phyloP scores from a whole-genome alignment of 2,329 filamentous ascomycete genomes.

The Diatrype stigma region DNA sequence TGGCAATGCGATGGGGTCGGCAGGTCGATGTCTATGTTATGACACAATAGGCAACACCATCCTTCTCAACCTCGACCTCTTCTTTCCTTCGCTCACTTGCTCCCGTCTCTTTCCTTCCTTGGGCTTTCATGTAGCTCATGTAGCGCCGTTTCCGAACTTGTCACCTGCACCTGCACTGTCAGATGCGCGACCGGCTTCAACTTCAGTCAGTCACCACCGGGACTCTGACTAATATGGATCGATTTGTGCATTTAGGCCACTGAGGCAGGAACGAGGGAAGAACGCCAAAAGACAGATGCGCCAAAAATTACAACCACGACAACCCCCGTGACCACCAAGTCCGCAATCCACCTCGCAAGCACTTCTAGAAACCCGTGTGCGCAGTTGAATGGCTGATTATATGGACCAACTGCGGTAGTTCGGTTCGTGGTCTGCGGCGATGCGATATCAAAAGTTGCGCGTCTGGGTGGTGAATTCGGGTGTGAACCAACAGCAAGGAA shows the following conservation, averaged over 20 bases:
- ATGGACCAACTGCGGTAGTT: slow-evolving; percentile 14
- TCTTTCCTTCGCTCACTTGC: background rate
- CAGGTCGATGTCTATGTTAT: background rate
- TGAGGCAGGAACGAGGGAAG: background rate
- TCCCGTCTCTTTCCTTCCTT: background rate
- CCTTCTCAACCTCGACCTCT: background rate
- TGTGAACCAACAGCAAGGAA: background rate
- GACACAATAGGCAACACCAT: background rate
- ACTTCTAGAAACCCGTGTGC: slow-evolving; percentile 4
- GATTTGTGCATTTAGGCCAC: background rate
- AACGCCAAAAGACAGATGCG: too few species aligned
- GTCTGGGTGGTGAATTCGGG: slow-evolving; percentile 1
- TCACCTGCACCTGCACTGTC: too few species aligned
- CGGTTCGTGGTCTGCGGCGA: slow-evolving; percentile 18
- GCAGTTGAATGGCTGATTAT: background rate
- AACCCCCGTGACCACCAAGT: slow-evolving; percentile 1
- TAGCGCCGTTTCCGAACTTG: background rate
- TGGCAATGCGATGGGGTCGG: background rate
- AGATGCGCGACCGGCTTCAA: too few species aligned
- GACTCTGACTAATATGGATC: background rate
- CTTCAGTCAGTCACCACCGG: background rate
- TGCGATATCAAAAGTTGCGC: slow-evolving; percentile 12
- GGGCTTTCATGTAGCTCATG: too few species aligned
- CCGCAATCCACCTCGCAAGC: slow-evolving; percentile 8
- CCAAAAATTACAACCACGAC: background rate